Percentiles rank a stretch among this genome's conserved stretches.
phyloP scores from a whole-genome alignment of 768 basidiomycete species.

The Lactarius trivialis region DNA sequence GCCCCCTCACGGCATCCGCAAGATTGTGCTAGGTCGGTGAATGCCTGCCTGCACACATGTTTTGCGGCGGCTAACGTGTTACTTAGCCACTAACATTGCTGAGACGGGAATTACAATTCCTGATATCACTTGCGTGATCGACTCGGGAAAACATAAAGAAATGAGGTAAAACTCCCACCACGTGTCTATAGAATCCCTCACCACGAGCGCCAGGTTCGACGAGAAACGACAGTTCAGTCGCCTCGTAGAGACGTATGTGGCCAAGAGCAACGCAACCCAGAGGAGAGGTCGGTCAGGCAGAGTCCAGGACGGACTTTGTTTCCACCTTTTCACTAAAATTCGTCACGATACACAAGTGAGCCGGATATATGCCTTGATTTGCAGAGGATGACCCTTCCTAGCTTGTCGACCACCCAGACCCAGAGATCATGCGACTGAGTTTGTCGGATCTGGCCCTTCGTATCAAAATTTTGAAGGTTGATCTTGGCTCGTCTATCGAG shows the following conservation, averaged over 20 bases:
- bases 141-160: constrained; percentile 88
- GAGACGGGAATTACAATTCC: constrained; percentile 99
- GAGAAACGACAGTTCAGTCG: constrained; percentile 95
- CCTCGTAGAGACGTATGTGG: constrained; percentile 85
- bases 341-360: constrained; percentile 74
- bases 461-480: constrained; percentile 91
- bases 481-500: constrained; percentile 78
- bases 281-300: constrained; percentile 88
- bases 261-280: constrained; percentile 87
- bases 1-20: constrained; percentile 71
- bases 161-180: constrained; percentile 53
- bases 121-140: constrained; percentile 94
- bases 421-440: constrained; percentile 93
- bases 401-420: constrained; percentile 86
- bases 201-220: constrained; percentile 57
- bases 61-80: background rate
- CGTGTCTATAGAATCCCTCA: constrained; percentile 12
- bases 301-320: constrained; percentile 83
- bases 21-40: constrained; percentile 84
- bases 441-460: constrained; percentile 86
- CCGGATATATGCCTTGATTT: background rate
- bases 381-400: constrained; percentile 29
- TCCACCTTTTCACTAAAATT: constrained; percentile 89
- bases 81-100: constrained; percentile 79
- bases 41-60: constrained; percentile 16